Evolutionary conservation across 768 basidiomycete species (phyloP), one percentile per base, ranked within the genome.

Genomic region (Galerina marginata): DNA sequence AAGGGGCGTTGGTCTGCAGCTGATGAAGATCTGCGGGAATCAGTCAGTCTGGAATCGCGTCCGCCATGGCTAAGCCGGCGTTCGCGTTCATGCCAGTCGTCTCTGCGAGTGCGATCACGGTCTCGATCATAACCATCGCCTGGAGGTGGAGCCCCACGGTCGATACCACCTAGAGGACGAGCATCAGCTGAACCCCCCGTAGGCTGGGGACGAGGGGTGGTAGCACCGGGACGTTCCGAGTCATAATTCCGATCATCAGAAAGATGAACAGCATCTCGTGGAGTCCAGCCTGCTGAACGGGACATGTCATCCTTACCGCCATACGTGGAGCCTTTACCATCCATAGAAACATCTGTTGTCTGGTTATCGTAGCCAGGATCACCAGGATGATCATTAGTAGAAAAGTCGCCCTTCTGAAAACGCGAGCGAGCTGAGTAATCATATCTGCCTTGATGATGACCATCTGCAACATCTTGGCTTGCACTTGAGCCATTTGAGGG

Each of bases 291-390:
- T 12, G 54, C 46, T 44, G 59, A 45, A 39, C 57, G 63, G n/a
- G 58, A 48, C 15, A 45, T 33, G 10, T 65, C 59, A 52, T 51
- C 63, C 37, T 57, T 61, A 46, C 37, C 57, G 46, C 36, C 39
- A 42, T 59, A 59, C 42, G 29, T 40, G 47, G 57, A 33, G 16
- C 29, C 44, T 37, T 43, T 47, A 25, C 39, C 55, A 26, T 49
- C 43, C 59, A 59, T 59, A 57, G 56, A 37, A 14, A 58, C 61
- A 44, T 63, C 66, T 55, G 45, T 16, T n/a, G 54, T 54, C 36
- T 20, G 42, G 25, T 55, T 37, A 33, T 59, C 54, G 36, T 53
- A 47, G 3, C 39, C 59, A 48, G 59, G 40, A 54, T 54, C 58
- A 54, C 36, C 38, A 54, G 63, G 48, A 37, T 44, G 54, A 48